A percentile compares a stretch with the other conserved stretches of the same genome.
phyloP scores from a whole-genome alignment of 805 yeast species.

The Metschnikowia santaceciliae region DNA sequence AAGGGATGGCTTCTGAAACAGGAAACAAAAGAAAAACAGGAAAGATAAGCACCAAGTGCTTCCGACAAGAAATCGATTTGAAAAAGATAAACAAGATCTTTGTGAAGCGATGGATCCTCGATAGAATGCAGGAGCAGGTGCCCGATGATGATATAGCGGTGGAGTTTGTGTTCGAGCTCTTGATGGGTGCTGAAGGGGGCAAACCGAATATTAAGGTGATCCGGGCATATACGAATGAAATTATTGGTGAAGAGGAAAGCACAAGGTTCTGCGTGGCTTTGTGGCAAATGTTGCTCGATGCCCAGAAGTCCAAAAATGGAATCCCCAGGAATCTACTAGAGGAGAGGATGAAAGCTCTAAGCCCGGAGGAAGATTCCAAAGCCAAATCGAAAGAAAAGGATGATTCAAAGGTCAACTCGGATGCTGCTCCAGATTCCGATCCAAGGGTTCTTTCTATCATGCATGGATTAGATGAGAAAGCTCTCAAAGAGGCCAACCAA shows the following conservation, averaged over 20 bases:
- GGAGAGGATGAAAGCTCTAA: conserved; percentile 13
- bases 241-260: conserved; percentile 40
- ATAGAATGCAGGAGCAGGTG: conserved; percentile 29
- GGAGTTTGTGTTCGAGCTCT: conserved; percentile 43
- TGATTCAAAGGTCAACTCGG: not conserved
- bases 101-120: conserved; percentile 40
- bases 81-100: conserved; percentile 35
- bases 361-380: conserved; percentile 7
- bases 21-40: not conserved
- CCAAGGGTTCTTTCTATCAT: too few species aligned
- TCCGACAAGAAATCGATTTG: conserved; percentile 28
- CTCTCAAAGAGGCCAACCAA: conserved; percentile 6
- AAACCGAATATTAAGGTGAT: conserved; percentile 39
- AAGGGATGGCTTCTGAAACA: not conserved
- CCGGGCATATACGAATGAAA: conserved; percentile 42
- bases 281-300: conserved; percentile 44
- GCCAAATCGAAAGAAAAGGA: conserved; percentile 5
- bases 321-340: conserved; percentile 36
- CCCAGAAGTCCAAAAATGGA: conserved; percentile 44
- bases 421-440: not conserved
- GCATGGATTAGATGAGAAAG: conserved; percentile 7
- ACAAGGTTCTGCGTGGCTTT: conserved; percentile 36
- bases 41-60: not conserved
- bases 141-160: conserved; percentile 52
- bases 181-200: conserved; percentile 26